phyloP scores from a whole-genome alignment of 345 rosid species.

The Noccaea caerulescens region DNA sequence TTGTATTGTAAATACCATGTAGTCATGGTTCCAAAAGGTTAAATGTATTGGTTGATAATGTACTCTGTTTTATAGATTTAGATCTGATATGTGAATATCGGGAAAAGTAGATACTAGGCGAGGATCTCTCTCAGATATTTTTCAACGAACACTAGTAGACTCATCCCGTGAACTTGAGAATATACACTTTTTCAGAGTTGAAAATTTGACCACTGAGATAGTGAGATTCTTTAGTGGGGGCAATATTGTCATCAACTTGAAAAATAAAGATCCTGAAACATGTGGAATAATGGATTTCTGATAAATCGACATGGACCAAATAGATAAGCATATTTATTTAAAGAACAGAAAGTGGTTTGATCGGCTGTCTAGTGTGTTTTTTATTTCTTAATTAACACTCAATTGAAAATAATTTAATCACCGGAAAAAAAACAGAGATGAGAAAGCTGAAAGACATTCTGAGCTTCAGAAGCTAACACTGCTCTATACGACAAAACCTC shows the following conservation, averaged over 20 bases:
- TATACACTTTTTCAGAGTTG: slow-evolving; percentile 17
- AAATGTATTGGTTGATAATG: slow-evolving; percentile 18
- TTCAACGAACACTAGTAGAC: too few species aligned
- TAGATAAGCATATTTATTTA: background rate
- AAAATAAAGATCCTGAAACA: background rate
- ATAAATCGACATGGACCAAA: background rate
- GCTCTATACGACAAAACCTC: slow-evolving; percentile 42
- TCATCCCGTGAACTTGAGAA: slow-evolving; percentile 28
- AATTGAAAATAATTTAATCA: slow-evolving; percentile 5
- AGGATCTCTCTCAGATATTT: too few species aligned
- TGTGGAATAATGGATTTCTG: background rate
- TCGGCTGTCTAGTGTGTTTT: slow-evolving; percentile 20
- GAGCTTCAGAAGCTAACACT: slow-evolving; percentile 34
- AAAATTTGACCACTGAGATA: slow-evolving; percentile 6
- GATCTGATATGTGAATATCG: too few species aligned
- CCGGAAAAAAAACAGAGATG: background rate
- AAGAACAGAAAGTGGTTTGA: slow-evolving; percentile 26
- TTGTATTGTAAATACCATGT: slow-evolving; percentile 14
- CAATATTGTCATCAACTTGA: slow-evolving; percentile 1
- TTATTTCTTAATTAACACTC: background rate
- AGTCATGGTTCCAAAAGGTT: slow-evolving; percentile 10
- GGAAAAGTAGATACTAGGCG: too few species aligned
- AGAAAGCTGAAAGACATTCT: slow-evolving; percentile 36
- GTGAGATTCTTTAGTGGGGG: slow-evolving; percentile 28
- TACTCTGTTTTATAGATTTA: background rate